Percentiles rank a stretch among this genome's conserved stretches.
Evolutionary conservation across 352 stramenopile species (phyloP).

Genomic region (Globisporangium radiosum): DNA sequence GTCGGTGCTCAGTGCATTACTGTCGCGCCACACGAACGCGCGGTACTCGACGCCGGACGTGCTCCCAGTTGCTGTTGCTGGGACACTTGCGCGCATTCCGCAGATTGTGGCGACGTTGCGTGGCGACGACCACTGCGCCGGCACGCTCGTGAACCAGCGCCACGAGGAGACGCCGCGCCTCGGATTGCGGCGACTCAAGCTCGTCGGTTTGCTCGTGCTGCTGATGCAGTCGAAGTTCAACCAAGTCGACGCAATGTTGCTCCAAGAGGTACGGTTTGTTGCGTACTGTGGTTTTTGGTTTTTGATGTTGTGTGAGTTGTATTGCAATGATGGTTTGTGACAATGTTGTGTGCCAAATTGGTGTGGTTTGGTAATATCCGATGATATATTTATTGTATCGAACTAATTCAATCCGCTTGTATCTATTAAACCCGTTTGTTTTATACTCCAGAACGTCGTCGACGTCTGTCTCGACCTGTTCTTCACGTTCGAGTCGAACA

Average conservation of each 20-base stretch:
- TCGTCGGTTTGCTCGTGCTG: constrained; percentile 69
- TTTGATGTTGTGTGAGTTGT: too few species aligned
- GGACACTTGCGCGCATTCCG: constrained; percentile 48
- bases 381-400: not conserved
- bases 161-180: constrained; percentile 66
- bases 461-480: constrained; percentile 78
- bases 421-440: not conserved
- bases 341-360: not conserved
- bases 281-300: not conserved
- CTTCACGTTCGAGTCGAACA: constrained; percentile 84
- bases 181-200: constrained; percentile 72
- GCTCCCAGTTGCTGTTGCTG: constrained; percentile 47
- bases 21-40: constrained; percentile 72
- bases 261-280: constrained; percentile 31
- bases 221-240: constrained; percentile 84
- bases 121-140: constrained; percentile 49
- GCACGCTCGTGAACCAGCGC: constrained; percentile 67
- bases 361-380: not conserved
- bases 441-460: constrained; percentile 36
- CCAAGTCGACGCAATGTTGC: constrained; percentile 60
- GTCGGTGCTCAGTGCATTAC: constrained; percentile 67
- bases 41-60: constrained; percentile 66
- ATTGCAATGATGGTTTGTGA: too few species aligned
- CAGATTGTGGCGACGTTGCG: constrained; percentile 64
- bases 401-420: not conserved